A percentile compares a stretch with the other conserved stretches of the same genome.
These are phyloP conservation scores for Crithidia brevicula DNA, from an alignment of 208 protist species.

Conservation along the genomic window DNA sequence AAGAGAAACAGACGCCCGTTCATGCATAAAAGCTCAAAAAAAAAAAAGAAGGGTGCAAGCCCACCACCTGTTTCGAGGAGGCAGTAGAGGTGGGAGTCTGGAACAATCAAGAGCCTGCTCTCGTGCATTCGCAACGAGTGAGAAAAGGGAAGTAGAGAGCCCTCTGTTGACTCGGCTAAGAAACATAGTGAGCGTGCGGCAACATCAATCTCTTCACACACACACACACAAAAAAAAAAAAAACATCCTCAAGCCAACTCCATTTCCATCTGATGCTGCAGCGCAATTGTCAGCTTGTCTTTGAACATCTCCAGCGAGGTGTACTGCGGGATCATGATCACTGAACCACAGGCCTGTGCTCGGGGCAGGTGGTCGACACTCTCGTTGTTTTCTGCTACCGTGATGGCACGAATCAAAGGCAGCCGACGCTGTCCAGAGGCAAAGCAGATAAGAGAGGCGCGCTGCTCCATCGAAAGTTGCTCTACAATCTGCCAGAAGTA, in stretches of 20 bases:
- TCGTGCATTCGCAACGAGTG: too few relatives aligned
- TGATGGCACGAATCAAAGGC: conserved; percentile 78
- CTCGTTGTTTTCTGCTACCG: conserved; percentile 79
- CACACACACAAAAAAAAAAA: not conserved
- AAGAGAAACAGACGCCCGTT: too few relatives aligned
- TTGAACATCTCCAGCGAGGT: conserved; percentile 76
- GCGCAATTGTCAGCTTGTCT: conserved; percentile 76
- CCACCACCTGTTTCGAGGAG: too few relatives aligned
- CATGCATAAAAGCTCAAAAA: too few relatives aligned
- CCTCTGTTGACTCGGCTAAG: too few relatives aligned
- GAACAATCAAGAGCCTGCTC: too few relatives aligned
- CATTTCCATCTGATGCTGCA: conserved; percentile 91
- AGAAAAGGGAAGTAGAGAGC: conserved; percentile 6
- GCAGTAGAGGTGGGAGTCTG: not conserved
- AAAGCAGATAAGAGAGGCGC: conserved; percentile 86
- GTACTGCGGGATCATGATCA: conserved; percentile 86
- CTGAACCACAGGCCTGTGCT: conserved; percentile 90
- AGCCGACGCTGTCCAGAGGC: conserved; percentile 85
- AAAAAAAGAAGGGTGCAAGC: too few relatives aligned
- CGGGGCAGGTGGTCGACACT: conserved; percentile 82
- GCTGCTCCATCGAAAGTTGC: conserved; percentile 80
- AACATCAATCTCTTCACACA: too few relatives aligned
- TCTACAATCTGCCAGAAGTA: conserved; percentile 89
- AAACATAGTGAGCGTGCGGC: too few relatives aligned
- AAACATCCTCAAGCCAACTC: conserved; percentile 54